Evolutionary conservation across 805 yeast genomes (phyloP).

Genomic region (Teunomyces aglyptinius): DNA sequence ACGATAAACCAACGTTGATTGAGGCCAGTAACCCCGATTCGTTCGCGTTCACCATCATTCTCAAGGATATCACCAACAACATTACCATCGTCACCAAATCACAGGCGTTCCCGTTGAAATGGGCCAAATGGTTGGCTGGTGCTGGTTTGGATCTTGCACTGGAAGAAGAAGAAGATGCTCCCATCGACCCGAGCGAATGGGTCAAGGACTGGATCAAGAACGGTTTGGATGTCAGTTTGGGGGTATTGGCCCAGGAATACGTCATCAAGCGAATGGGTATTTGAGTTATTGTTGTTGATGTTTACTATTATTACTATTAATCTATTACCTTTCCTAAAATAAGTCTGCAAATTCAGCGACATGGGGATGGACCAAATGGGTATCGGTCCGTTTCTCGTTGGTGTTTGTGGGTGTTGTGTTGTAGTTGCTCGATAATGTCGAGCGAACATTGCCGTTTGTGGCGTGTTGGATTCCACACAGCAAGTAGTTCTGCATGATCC

Average conservation of each 20-base stretch:
- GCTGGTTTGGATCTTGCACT: slow-evolving; percentile 11
- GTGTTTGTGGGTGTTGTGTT: background rate
- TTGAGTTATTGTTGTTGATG: slow-evolving; percentile 14
- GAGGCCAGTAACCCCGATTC: slow-evolving; percentile 50
- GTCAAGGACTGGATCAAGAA: slow-evolving; percentile 44
- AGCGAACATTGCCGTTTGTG: slow-evolving; percentile 10
- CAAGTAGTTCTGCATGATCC: slow-evolving; percentile 42
- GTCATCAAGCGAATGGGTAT: slow-evolving; percentile 88
- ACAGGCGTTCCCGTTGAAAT: slow-evolving; percentile 84
- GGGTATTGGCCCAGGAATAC: slow-evolving; percentile 86
- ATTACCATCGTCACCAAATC: slow-evolving; percentile 74
- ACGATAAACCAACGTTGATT: slow-evolving; percentile 34
- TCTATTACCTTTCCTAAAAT: slow-evolving; percentile 18
- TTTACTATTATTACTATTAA: background rate
- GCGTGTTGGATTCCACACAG: slow-evolving; percentile 28
- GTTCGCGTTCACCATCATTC: slow-evolving; percentile 71
- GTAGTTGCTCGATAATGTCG: slow-evolving; percentile 1
- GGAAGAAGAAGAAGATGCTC: slow-evolving; percentile 17
- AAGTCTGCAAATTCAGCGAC: slow-evolving; percentile 46
- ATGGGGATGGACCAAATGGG: slow-evolving; percentile 37
- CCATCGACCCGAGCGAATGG: slow-evolving; percentile 43
- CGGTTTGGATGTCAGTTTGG: slow-evolving; percentile 76
- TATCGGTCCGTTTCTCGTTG: background rate
- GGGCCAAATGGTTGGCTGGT: slow-evolving; percentile 91
- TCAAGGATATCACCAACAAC: slow-evolving; percentile 77